Percentiles rank a stretch among this genome's conserved stretches.
phyloP scores from a whole-genome alignment of 352 stramenopile genomes.

The Peronospora belbahrii region DNA sequence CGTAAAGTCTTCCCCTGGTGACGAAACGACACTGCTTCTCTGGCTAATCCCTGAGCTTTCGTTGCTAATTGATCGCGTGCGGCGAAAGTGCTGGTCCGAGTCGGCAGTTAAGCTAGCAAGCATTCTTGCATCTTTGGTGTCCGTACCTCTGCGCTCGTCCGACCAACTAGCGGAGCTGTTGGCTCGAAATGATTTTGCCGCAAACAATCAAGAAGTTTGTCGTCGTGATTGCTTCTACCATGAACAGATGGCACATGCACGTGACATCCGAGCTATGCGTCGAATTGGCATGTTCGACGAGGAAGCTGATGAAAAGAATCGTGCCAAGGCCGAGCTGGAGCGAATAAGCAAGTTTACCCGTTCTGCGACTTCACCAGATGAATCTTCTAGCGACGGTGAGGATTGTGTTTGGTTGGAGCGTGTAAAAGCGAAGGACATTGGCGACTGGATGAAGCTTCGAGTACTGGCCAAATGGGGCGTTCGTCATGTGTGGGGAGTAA shows the following conservation, averaged over 20 bases:
- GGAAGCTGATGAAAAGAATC: conserved; percentile 56
- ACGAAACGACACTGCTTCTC: conserved; percentile 69
- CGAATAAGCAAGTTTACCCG: conserved; percentile 60
- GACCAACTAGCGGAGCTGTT: conserved; percentile 55
- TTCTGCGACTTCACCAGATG: conserved; percentile 21
- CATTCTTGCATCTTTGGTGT: conserved; percentile 55
- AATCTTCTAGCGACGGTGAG: conserved; percentile 25
- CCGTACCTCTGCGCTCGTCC: conserved; percentile 54
- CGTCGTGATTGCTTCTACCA: conserved; percentile 79
- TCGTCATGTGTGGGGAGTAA: conserved; percentile 60
- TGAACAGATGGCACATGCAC: conserved; percentile 71
- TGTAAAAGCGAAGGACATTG: conserved; percentile 78
- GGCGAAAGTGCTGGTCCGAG: conserved; percentile 61
- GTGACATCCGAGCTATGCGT: conserved; percentile 58
- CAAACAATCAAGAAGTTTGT: conserved; percentile 69
- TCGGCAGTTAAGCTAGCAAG: conserved; percentile 60
- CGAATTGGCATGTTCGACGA: conserved; percentile 44
- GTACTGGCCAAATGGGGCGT: conserved; percentile 75
- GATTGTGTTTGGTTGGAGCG: conserved; percentile 72
- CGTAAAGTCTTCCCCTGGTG: conserved; percentile 53
- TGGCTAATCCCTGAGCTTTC: conserved; percentile 75
- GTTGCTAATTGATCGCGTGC: conserved; percentile 53
- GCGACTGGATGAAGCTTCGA: conserved; percentile 81
- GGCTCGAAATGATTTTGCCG: conserved; percentile 45
- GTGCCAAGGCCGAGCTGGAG: conserved; percentile 54